Percentiles rank a stretch among this genome's conserved stretches.
Evolutionary conservation across 495 filamentous ascomycete genomes (phyloP).

Genomic region (Podospora tetraspora): DNA sequence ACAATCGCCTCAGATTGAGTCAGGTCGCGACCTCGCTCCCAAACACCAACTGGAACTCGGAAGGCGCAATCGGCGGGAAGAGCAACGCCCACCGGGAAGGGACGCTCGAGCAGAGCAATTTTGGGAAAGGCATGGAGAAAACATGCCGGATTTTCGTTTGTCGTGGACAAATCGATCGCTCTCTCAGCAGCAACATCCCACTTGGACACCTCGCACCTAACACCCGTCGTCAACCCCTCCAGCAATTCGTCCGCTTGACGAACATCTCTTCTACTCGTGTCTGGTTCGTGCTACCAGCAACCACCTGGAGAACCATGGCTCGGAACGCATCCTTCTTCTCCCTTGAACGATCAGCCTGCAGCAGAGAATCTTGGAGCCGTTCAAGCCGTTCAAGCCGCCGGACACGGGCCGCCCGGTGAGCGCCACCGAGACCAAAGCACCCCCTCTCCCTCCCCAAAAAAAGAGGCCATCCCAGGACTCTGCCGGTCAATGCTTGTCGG

Average conservation of each 20-base stretch:
- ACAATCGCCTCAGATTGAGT: slow-evolving; percentile 14
- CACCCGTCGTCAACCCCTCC: background rate
- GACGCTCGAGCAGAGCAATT: background rate
- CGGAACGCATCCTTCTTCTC: slow-evolving; percentile 1
- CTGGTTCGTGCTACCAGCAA: background rate
- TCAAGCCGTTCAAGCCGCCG: background rate
- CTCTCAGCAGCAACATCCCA: no score
- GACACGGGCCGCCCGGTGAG: background rate
- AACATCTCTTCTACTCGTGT: background rate
- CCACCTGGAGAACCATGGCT: background rate
- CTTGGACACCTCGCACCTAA: background rate
- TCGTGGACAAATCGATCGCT: no score
- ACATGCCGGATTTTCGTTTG: background rate
- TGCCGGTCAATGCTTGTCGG: background rate
- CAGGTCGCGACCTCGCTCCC: background rate
- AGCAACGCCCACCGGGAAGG: background rate
- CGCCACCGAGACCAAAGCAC: background rate
- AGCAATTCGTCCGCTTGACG: background rate
- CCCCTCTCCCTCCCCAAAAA: background rate
- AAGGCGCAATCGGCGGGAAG: background rate
- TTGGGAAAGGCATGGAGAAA: background rate
- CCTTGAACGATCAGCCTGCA: slow-evolving; percentile 10
- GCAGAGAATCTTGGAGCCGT: background rate
- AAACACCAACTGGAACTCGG: background rate
- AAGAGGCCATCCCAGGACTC: background rate